Percentiles rank a stretch among this genome's conserved stretches.
Evolutionary conservation across 2,329 filamentous ascomycete species (phyloP).

Genomic region (Ophiosphaerella narmari): DNA sequence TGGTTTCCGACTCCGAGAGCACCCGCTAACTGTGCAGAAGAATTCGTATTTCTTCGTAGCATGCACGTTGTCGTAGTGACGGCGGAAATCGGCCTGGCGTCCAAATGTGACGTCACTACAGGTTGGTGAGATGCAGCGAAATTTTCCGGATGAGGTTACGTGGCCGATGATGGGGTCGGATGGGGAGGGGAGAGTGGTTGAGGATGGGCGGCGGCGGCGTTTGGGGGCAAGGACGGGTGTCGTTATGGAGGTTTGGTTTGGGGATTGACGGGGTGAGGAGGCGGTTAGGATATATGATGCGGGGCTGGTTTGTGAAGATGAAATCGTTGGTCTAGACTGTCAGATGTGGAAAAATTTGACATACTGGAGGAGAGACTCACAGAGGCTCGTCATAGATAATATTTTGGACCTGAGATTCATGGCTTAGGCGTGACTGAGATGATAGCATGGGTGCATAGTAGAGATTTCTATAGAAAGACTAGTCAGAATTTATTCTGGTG

Average conservation of each 20-base stretch:
- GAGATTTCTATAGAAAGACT: background rate
- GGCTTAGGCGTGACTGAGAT: background rate
- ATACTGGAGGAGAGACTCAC: too few species aligned
- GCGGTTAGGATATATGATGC: background rate
- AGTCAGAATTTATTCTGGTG: background rate
- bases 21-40: conserved; percentile 28
- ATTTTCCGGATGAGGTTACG: conserved; percentile 27
- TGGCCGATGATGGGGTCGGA: conserved; percentile 25
- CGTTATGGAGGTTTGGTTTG: background rate
- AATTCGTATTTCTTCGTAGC: conserved; percentile 15
- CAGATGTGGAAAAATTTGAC: too few species aligned
- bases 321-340: background rate
- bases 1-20: conserved; percentile 20
- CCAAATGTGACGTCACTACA: conserved; percentile 31
- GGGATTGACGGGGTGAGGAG: background rate
- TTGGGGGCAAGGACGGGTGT: background rate
- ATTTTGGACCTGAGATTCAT: background rate
- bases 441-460: too few species aligned
- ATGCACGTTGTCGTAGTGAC: conserved; percentile 32
- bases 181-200: background rate
- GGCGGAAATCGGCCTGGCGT: conserved; percentile 38
- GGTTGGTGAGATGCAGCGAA: conserved; percentile 24
- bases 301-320: background rate
- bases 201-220: background rate
- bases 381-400: background rate